A percentile compares a stretch with the other conserved stretches of the same genome.
These are phyloP conservation scores for Lophium mytilinum DNA, from an alignment of 495 filamentous ascomycete genomes.

Conservation along the genomic window DNA sequence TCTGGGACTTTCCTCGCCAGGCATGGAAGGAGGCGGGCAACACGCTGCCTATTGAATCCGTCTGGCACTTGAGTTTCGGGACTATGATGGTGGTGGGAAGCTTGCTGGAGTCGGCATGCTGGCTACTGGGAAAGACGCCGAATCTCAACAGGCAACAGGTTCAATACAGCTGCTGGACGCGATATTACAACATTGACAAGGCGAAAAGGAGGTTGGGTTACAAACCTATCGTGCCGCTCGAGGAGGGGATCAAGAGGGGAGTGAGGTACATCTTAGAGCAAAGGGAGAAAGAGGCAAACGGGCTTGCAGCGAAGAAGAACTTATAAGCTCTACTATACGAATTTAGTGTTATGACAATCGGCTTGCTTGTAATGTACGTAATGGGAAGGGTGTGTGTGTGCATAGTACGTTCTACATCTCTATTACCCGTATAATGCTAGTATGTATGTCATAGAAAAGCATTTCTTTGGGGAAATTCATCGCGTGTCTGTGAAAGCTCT, in stretches of 20 bases:
- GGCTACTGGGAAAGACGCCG: slow-evolving; percentile 61
- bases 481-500: too few relatives aligned
- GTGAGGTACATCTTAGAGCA: slow-evolving; percentile 58
- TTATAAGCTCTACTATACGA: too few relatives aligned
- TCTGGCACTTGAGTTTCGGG: slow-evolving; percentile 60
- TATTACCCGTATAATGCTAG: too few relatives aligned
- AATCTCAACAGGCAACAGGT: slow-evolving; percentile 68
- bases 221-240: slow-evolving; percentile 58
- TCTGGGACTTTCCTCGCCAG: slow-evolving; percentile 84
- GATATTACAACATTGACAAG: slow-evolving; percentile 81
- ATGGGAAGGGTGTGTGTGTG: too few relatives aligned
- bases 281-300: slow-evolving; percentile 20
- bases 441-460: too few relatives aligned
- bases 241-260: slow-evolving; percentile 64
- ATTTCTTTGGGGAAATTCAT: too few relatives aligned
- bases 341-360: too few relatives aligned
- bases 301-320: too few relatives aligned
- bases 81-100: slow-evolving; percentile 58
- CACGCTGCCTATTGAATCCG: slow-evolving; percentile 35
- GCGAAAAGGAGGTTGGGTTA: slow-evolving; percentile 73
- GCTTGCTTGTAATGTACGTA: too few relatives aligned
- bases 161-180: slow-evolving; percentile 70
- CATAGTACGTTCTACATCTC: too few relatives aligned
- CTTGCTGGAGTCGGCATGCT: slow-evolving; percentile 60
- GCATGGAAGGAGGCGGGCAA: slow-evolving; percentile 55